A percentile compares a stretch with the other conserved stretches of the same genome.
Conservation (phyloP, 352 stramenopile genomes). For the Pythium brachiatum region DNA sequence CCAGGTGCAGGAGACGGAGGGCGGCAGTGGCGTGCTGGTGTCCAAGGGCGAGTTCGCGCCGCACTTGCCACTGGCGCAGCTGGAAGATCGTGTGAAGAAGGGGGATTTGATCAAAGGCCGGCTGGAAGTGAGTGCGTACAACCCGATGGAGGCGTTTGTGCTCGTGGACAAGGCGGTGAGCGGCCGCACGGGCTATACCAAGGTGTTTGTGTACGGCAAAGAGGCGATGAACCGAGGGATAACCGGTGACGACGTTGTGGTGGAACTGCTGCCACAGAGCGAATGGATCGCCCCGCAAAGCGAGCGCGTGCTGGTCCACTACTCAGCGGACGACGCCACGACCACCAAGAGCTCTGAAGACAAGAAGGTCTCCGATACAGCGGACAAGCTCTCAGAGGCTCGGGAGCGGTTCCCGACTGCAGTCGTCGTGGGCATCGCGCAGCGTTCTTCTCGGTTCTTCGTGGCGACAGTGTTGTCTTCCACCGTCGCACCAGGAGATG, state of each 20-base stretch:
- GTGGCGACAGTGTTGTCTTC: constrained; percentile 74
- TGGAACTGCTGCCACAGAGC: constrained; percentile 87
- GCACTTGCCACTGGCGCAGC: constrained; percentile 37
- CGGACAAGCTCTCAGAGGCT: not conserved
- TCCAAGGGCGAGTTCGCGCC: constrained; percentile 50
- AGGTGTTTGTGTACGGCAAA: constrained; percentile 68
- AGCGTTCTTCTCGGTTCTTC: constrained; percentile 56
- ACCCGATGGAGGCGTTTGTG: constrained; percentile 78
- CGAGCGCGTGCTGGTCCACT: constrained; percentile 69
- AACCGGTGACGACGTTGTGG: constrained; percentile 96
- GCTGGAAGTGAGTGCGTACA: constrained; percentile 69
- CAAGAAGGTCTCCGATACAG: not conserved
- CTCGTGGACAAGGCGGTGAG: constrained; percentile 35
- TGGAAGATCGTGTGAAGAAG: constrained; percentile 34
- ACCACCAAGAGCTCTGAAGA: constrained; percentile 21
- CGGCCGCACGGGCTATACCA: constrained; percentile 1
- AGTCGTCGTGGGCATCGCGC: constrained; percentile 85
- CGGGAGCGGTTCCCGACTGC: constrained; percentile 52
- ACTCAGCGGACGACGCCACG: constrained; percentile 46
- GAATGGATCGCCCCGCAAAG: constrained; percentile 75
- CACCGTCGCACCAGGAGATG: constrained; percentile 55
- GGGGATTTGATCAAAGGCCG: constrained; percentile 40
- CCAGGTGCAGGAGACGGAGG: constrained; percentile 22
- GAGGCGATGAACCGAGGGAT: constrained; percentile 95
- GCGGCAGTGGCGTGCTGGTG: constrained; percentile 19